These are phyloP conservation scores for Leccinellum albellum DNA, from an alignment of 768 basidiomycete species.

Conservation along the genomic window DNA sequence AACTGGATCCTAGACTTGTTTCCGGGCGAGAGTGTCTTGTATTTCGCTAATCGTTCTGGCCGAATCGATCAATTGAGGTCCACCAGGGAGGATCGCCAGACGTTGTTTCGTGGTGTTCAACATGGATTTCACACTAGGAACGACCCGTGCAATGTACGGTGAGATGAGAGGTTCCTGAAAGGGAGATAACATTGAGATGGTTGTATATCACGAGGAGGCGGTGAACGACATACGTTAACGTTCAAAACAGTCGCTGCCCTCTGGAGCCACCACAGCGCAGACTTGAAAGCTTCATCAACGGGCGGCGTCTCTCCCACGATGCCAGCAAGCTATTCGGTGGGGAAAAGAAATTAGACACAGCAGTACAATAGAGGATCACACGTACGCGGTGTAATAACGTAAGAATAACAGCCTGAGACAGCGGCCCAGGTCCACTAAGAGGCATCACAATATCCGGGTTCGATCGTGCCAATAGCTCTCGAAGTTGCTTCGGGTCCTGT, in stretches of 20 bases:
- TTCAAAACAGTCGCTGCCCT: conserved; percentile 67
- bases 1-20: conserved; percentile 23
- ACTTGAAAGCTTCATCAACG: conserved; percentile 77
- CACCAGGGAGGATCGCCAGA: conserved; percentile 71
- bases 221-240: conserved; percentile 51
- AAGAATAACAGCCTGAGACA: conserved; percentile 82
- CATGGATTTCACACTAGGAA: conserved; percentile 74
- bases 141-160: conserved; percentile 76
- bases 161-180: conserved; percentile 73
- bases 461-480: conserved; percentile 67
- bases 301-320: conserved; percentile 74
- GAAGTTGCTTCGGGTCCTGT: conserved; percentile 70
- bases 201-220: neutral
- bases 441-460: conserved; percentile 83
- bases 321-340: conserved; percentile 54
- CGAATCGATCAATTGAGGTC: conserved; percentile 62
- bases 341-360: neutral
- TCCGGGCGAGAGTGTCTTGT: conserved; percentile 62
- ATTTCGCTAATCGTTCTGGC: conserved; percentile 70
- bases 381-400: conserved; percentile 80
- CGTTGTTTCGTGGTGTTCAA: conserved; percentile 79
- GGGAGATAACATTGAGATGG: neutral
- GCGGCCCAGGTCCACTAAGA: conserved; percentile 58
- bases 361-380: conserved; percentile 11
- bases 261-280: conserved; percentile 83